Base-by-base conservation (phyloP, 306 rosid genomes). In the Cajanus cajan region DNA sequence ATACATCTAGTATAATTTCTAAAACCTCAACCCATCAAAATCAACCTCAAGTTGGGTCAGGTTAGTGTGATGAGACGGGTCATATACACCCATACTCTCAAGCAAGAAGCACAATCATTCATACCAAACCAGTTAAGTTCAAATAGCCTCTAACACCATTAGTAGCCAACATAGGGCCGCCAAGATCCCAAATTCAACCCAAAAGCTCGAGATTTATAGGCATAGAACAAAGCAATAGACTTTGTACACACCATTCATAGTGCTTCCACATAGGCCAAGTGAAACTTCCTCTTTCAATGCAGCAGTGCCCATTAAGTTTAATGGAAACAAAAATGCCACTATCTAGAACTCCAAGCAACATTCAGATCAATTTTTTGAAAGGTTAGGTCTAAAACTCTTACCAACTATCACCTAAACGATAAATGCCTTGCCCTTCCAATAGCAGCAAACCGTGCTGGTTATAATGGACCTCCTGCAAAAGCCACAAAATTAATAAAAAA, bases 371-470 rank as follows among this genome's bases (percentile, higher is more conserved):
- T 33, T 24, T 54, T 63, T 82, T 64, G 41, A 71, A 50, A 64
- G 58, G 62, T 70, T 43, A 40, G 74, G 16, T 24, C 36, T 71
- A 57, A 39, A 63, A 76, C 19, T 64, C 97, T 87, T 85, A 95
- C 99, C 99, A 95, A 85, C 76, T 84, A 78, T 93, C 96, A 67
- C 96, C 97, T 88, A 95, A 86, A 18, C 98, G 97, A 83, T 95
- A 95, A 76, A 95, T 87, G 76, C 97, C 99, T 82, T 91, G 91
- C 65, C 99, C 99, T 85, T 93, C 99, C 81, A 93, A 85, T 70
- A 95, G 90, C 85, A 95, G 80, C 72, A 95, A 87, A 52, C 99
- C 98, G 39, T 95, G 99, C 87, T 93, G 98, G 87, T 95, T 95
- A 79, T 95, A 90, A 86, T 95, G 98, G 51, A 95, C 96, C 87